Percentiles rank a stretch among this genome's conserved stretches.
phyloP scores from a whole-genome alignment of 1,284 basidiomycete species.

The Cryptococcus depauperatus region DNA sequence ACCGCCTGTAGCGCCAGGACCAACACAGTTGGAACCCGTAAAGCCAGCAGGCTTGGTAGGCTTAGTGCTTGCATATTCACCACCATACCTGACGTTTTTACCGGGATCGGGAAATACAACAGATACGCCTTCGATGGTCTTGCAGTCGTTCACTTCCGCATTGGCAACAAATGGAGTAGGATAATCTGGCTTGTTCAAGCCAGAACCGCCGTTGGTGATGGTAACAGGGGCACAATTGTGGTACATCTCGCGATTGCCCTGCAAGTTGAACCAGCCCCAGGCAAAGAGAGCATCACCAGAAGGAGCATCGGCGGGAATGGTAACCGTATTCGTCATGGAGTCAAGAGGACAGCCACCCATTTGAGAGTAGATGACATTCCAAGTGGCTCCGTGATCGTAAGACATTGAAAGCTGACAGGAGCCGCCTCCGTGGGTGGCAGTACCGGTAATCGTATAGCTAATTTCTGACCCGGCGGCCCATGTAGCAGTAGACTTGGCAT shows the following conservation, averaged over 20 bases:
- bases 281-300: slow-evolving; percentile 43
- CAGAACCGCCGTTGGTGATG: slow-evolving; percentile 33
- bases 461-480: slow-evolving; percentile 29
- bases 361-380: slow-evolving; percentile 42
- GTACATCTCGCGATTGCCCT: slow-evolving; percentile 44
- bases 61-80: slow-evolving; percentile 16
- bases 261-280: slow-evolving; percentile 47
- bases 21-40: slow-evolving; percentile 20
- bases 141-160: slow-evolving; percentile 34
- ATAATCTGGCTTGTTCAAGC: slow-evolving; percentile 17
- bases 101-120: slow-evolving; percentile 41
- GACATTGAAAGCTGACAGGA: slow-evolving; percentile 45
- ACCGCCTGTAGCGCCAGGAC: slow-evolving; percentile 9
- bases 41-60: slow-evolving; percentile 17
- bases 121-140: slow-evolving; percentile 25
- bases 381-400: slow-evolving; percentile 45
- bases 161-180: slow-evolving; percentile 46
- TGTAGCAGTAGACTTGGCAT: slow-evolving; percentile 30
- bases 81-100: slow-evolving; percentile 27
- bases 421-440: slow-evolving; percentile 43
- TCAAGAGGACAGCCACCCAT: slow-evolving; percentile 44
- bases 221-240: slow-evolving; percentile 46
- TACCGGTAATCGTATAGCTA: slow-evolving; percentile 34
- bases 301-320: slow-evolving; percentile 40
- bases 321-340: slow-evolving; percentile 26